These are phyloP conservation scores for Cryptosporidium canis DNA, from an alignment of 169 alveolate species.

Conservation along the genomic window DNA sequence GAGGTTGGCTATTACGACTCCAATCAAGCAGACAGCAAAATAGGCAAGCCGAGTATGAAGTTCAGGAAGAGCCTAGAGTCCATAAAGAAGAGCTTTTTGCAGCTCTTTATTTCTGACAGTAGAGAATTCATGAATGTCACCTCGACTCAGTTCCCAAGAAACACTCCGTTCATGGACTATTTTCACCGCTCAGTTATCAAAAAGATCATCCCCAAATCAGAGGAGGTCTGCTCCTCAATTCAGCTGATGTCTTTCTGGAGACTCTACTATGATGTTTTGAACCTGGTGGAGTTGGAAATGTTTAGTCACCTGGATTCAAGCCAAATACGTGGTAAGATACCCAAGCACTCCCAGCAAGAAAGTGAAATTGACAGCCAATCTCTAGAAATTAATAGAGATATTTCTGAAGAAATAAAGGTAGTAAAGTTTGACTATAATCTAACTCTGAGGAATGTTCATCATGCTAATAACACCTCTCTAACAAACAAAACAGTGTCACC, in stretches of 20 bases:
- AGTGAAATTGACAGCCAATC: not conserved
- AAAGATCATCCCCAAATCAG: not conserved
- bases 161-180: not conserved
- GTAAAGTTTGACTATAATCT: not conserved
- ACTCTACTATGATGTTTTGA: not conserved
- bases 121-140: not conserved
- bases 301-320: not conserved
- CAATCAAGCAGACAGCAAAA: not conserved
- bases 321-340: not conserved
- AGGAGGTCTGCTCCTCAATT: constrained; percentile 46
- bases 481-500: not conserved
- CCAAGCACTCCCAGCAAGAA: not conserved
- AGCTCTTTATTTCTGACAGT: not conserved
- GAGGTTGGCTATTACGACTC: not conserved
- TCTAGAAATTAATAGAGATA: not conserved
- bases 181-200: not conserved
- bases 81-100: not conserved
- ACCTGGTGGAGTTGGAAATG: not conserved
- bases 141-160: not conserved
- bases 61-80: not conserved
- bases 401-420: not conserved
- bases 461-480: not conserved
- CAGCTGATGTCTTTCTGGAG: constrained; percentile 70
- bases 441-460: not conserved
- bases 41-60: not conserved